Conservation (phyloP, 225 moss, liverwort and hornwort genomes). For the Anthoceros angustus region DNA sequence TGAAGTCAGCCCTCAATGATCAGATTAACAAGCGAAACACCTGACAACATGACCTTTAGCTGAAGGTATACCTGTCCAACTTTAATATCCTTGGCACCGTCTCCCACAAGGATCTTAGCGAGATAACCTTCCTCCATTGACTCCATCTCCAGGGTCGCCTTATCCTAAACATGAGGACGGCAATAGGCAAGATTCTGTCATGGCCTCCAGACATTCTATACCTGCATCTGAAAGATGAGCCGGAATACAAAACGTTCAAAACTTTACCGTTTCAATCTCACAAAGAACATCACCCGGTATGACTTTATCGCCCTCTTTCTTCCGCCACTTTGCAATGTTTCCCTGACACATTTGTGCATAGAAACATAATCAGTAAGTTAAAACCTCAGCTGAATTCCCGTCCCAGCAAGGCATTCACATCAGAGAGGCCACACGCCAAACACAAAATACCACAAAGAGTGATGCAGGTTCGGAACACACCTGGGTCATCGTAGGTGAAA, state of each 20-base stretch:
- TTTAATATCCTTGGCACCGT: constrained; percentile 77
- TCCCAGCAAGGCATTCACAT: not conserved
- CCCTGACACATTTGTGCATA: constrained; percentile 24
- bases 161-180: constrained; percentile 39
- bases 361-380: not conserved
- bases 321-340: constrained; percentile 64
- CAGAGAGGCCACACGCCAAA: not conserved
- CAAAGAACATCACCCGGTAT: constrained; percentile 82
- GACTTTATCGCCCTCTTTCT: constrained; percentile 82
- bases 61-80: constrained; percentile 90
- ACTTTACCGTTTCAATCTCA: constrained; percentile 81
- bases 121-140: constrained; percentile 90
- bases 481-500: constrained; percentile 42
- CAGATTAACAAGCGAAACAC: not conserved
- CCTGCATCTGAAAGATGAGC: not conserved
- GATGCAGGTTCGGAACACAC: constrained; percentile 4
- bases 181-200: no score
- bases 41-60: not conserved
- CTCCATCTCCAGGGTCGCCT: constrained; percentile 95
- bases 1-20: not conserved
- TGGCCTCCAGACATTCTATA: no score
- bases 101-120: constrained; percentile 79
- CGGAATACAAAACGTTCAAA: not conserved
- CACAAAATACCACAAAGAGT: not conserved
- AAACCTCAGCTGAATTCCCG: not conserved